Conservation (phyloP, 495 filamentous ascomycete species). For the Hypomontagnella monticulosa region DNA sequence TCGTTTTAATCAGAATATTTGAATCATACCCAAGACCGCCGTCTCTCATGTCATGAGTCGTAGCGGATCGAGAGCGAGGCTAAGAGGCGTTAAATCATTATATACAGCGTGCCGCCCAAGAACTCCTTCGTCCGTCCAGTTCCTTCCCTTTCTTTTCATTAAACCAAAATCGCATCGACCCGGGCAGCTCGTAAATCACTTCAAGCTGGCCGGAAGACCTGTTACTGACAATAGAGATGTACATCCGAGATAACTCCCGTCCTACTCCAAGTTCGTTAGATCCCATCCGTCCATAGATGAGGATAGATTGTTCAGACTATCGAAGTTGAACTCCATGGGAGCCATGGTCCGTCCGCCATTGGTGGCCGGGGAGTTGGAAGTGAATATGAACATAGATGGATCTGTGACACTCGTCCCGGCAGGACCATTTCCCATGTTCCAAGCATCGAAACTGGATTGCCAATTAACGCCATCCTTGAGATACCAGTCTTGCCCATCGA, state of each 20-base stretch:
- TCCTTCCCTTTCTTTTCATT: not conserved
- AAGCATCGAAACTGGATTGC: slow-evolving; percentile 59
- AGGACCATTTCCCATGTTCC: slow-evolving; percentile 43
- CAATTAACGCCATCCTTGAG: slow-evolving; percentile 60
- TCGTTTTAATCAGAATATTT: no score
- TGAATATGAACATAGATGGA: slow-evolving; percentile 43
- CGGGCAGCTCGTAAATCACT: slow-evolving; percentile 1
- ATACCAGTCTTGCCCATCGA: slow-evolving; percentile 62
- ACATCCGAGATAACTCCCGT: slow-evolving; percentile 6
- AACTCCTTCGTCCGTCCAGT: not conserved
- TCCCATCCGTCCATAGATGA: slow-evolving; percentile 44
- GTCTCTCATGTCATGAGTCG: not conserved
- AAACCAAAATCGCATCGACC: not conserved
- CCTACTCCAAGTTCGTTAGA: slow-evolving; percentile 39
- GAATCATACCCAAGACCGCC: not conserved
- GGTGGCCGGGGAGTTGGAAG: slow-evolving; percentile 31
- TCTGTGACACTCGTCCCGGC: slow-evolving; percentile 28
- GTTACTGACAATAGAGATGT: slow-evolving; percentile 3
- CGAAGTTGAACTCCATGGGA: slow-evolving; percentile 41
- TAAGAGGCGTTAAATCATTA: slow-evolving; percentile 14
- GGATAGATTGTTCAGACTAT: slow-evolving; percentile 38
- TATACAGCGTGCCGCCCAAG: slow-evolving; percentile 8
- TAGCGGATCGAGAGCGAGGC: not conserved
- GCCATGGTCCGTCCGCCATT: slow-evolving; percentile 27
- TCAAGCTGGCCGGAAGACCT: not conserved